Evolutionary conservation across 1,284 basidiomycete species (phyloP), one percentile per base, ranked within the genome.

Genomic region (Abortiporus biennis): DNA sequence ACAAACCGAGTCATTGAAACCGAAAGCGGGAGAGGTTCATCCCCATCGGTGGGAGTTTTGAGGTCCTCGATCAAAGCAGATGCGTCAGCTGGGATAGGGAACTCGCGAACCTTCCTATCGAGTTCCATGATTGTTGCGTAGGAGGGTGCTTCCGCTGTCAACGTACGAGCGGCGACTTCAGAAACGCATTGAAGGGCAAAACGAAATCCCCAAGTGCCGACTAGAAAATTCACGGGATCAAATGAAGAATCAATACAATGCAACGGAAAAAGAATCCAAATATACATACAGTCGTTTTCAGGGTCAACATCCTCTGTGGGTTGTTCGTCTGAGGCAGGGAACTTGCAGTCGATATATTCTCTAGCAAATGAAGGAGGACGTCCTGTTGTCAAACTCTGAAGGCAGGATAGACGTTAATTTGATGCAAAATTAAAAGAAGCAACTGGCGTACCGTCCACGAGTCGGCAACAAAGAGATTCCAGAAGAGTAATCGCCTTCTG

Each of bases 71-170:
- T 49, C 41, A 57, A 35, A 2, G 64, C 64, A 13, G 66, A 58
- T 29, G 56, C 57, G 19, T 71, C 67, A 6, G 58, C 43, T n/a
- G 78, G 74, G 24, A 82, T 60, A 13, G 74, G 68, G 49, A 80
- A 81, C 46, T 85, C 80, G 38, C 79, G 74, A 11, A 86, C 73
- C 59, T 77, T 82, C 17, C 72, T 70, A 61, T 86, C 84, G 3
- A 86, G 68, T 36, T 84, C 84, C 72, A 83, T 76, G 54, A 86
- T 80, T 2, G 74, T 77, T 0, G 73, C 64, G 52, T 85, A 86
- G 16, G 68, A 72, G 0, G 82, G 82, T 3, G 76, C 62, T 45
- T 80, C 74, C 0, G 81, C 72, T 0, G 76, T 78, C 20, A 85
- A 63, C 0, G 80, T 83, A n/a, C 72, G 70, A 3, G 73, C 60